Conservation (phyloP, 1,284 basidiomycete genomes). For the Ceratobasidium sp. region DNA sequence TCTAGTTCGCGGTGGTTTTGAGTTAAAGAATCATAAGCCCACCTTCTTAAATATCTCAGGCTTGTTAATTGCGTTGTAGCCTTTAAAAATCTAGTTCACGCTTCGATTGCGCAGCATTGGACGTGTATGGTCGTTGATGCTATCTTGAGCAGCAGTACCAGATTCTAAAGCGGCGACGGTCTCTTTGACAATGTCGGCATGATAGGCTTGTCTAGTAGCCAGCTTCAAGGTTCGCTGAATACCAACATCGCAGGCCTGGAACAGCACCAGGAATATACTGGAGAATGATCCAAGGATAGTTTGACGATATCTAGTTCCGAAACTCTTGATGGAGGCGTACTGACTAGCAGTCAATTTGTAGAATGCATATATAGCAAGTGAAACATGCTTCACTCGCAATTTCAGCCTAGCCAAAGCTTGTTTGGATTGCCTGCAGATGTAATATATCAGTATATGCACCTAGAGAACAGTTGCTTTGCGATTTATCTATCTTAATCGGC, state of each 20-base stretch:
- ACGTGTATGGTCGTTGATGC: too few relatives aligned
- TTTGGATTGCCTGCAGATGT: too few relatives aligned
- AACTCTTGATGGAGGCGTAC: constrained; percentile 56
- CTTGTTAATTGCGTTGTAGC: too few relatives aligned
- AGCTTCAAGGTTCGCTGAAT: constrained; percentile 53
- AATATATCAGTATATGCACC: too few relatives aligned
- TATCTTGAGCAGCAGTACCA: not conserved
- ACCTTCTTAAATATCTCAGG: too few relatives aligned
- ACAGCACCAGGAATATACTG: constrained; percentile 47
- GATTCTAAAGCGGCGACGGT: not conserved
- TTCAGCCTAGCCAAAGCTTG: too few relatives aligned
- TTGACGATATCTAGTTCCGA: constrained; percentile 49
- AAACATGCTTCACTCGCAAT: too few relatives aligned
- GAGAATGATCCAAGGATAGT: constrained; percentile 48
- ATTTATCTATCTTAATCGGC: too few relatives aligned
- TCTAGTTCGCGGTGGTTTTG: not conserved
- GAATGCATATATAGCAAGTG: too few relatives aligned
- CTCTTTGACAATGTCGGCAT: constrained; percentile 51
- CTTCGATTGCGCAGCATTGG: too few relatives aligned
- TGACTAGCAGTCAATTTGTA: constrained; percentile 55
- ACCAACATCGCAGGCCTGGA: constrained; percentile 54
- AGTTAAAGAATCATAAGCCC: not conserved
- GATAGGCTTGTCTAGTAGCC: constrained; percentile 50
- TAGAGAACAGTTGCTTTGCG: too few relatives aligned
- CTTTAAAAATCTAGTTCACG: too few relatives aligned